A percentile compares a stretch with the other conserved stretches of the same genome.
Evolutionary conservation across 805 yeast genomes (phyloP).

Genomic region (Saccharomycopsis lassenensis): DNA sequence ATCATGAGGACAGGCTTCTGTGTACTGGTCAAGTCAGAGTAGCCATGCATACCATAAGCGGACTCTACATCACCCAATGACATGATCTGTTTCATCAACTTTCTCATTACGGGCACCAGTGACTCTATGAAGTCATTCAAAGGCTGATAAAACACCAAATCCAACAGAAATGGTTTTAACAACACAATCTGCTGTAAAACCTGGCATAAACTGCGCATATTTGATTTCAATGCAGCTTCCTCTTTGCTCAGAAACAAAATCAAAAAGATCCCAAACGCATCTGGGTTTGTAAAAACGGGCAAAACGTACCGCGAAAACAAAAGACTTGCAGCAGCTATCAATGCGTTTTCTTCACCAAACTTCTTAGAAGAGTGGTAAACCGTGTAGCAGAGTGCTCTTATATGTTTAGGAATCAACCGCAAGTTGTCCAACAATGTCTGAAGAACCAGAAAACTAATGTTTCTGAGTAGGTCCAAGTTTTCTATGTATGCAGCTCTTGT

Average conservation of each 20-base stretch:
- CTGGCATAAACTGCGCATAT: slow-evolving; percentile 45
- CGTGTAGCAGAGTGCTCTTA: slow-evolving; percentile 43
- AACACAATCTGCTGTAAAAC: slow-evolving; percentile 55
- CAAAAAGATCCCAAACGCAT: slow-evolving; percentile 41
- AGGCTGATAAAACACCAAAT: slow-evolving; percentile 65
- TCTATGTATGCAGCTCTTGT: slow-evolving; percentile 60
- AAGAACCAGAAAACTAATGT: slow-evolving; percentile 50
- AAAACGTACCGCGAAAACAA: slow-evolving; percentile 42
- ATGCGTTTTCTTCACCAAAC: slow-evolving; percentile 44
- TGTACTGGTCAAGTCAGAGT: slow-evolving; percentile 52
- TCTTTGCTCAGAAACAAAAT: slow-evolving; percentile 21
- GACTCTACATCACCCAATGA: slow-evolving; percentile 46
- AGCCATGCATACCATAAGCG: slow-evolving; percentile 49
- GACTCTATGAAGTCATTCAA: slow-evolving; percentile 59
- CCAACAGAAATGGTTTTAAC: slow-evolving; percentile 51
- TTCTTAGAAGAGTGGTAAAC: slow-evolving; percentile 30
- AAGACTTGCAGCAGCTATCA: slow-evolving; percentile 58
- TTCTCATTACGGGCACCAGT: slow-evolving; percentile 37
- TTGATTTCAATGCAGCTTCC: slow-evolving; percentile 26
- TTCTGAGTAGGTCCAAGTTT: slow-evolving; percentile 68
- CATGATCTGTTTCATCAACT: slow-evolving; percentile 37
- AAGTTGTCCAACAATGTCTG: slow-evolving; percentile 36
- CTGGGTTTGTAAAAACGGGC: slow-evolving; percentile 41
- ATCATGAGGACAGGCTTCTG: slow-evolving; percentile 34
- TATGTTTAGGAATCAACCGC: slow-evolving; percentile 41